Evolutionary conservation across 441 rosid species (phyloP).

Genomic region (Iberis amara): DNA sequence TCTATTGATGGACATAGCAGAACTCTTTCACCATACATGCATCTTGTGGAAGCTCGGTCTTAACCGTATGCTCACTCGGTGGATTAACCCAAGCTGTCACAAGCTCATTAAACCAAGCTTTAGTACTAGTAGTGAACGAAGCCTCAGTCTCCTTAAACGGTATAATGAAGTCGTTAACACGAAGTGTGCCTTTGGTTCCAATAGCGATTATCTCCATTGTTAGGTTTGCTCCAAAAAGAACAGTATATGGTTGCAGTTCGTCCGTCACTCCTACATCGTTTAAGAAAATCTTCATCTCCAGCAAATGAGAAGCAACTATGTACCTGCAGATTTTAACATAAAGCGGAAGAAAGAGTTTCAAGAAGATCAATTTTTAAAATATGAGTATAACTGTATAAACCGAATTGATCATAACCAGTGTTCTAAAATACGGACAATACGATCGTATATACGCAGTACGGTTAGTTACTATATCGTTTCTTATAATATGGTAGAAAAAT

Average conservation of each 20-base stretch:
- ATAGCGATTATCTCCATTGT: constrained; percentile 61
- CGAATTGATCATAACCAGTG: no score
- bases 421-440: no score
- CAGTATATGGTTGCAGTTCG: constrained; percentile 60
- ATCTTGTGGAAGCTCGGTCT: constrained; percentile 56
- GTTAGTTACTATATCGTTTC: no score
- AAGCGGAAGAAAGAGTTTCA: no score
- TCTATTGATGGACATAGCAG: no score
- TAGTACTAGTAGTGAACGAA: constrained; percentile 35
- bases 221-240: constrained; percentile 60
- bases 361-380: no score
- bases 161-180: constrained; percentile 52
- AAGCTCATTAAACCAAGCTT: constrained; percentile 37
- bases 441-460: no score
- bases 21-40: constrained; percentile 72
- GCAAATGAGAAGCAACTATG: constrained; percentile 51
- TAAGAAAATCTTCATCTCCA: constrained; percentile 45
- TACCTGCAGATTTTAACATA: no score
- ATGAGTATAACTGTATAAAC: no score
- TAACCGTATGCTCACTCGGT: constrained; percentile 38
- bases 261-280: constrained; percentile 72
- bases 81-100: constrained; percentile 33
- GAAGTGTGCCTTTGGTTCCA: constrained; percentile 60
- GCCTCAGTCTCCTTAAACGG: constrained; percentile 57
- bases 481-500: no score